phyloP scores from a whole-genome alignment of 768 basidiomycete genomes.

The Lentinula aciculospora region DNA sequence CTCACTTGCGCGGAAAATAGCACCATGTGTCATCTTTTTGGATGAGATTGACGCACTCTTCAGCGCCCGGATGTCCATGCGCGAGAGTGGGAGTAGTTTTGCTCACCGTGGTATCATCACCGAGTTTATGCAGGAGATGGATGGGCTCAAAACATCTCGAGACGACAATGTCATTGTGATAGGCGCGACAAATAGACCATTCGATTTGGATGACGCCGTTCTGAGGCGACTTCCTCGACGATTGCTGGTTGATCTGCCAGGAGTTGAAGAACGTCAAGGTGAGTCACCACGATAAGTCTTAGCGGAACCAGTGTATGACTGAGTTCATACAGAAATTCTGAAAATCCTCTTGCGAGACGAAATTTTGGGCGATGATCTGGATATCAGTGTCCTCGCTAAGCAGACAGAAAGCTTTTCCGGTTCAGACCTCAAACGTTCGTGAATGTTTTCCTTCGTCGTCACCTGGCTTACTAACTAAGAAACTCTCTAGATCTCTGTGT shows the following conservation, averaged over 20 bases:
- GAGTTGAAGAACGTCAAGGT: slow-evolving; percentile 83
- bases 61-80: slow-evolving; percentile 73
- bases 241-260: slow-evolving; percentile 84
- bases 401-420: slow-evolving; percentile 87
- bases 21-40: slow-evolving; percentile 91
- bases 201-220: slow-evolving; percentile 89
- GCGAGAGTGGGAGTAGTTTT: slow-evolving; percentile 72
- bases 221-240: slow-evolving; percentile 83
- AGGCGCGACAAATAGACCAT: slow-evolving; percentile 90
- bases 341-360: slow-evolving; percentile 86
- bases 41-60: slow-evolving; percentile 95
- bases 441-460: background rate
- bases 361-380: slow-evolving; percentile 56
- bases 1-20: slow-evolving; percentile 74
- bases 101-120: slow-evolving; percentile 87
- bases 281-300: slow-evolving; percentile 56
- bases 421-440: slow-evolving; percentile 89
- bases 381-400: slow-evolving; percentile 53
- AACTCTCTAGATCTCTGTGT: slow-evolving; percentile 75
- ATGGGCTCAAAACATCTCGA: slow-evolving; percentile 76
- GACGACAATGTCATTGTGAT: slow-evolving; percentile 86
- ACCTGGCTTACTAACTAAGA: slow-evolving; percentile 5
- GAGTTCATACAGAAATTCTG: slow-evolving; percentile 60
- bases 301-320: slow-evolving; percentile 15
- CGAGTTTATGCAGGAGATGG: slow-evolving; percentile 97